These are phyloP conservation scores for Hansfordia pulvinata DNA, from an alignment of 2,329 filamentous ascomycete species.

Conservation along the genomic window DNA sequence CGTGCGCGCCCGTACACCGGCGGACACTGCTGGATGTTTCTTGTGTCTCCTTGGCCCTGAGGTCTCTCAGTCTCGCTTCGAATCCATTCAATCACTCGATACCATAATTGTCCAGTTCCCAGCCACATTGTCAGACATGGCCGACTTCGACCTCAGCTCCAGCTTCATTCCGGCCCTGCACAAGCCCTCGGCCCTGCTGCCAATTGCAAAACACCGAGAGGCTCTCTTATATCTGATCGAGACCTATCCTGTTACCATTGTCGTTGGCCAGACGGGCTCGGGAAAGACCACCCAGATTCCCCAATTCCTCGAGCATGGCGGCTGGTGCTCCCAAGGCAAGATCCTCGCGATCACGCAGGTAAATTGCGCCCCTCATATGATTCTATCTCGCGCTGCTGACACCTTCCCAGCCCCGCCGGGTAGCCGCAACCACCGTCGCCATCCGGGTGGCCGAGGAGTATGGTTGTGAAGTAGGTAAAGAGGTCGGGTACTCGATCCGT, in stretches of 20 bases:
- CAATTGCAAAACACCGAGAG: constrained; percentile 73
- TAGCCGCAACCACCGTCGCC: constrained; percentile 84
- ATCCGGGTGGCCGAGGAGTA: constrained; percentile 81
- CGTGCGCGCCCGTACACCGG: too few species aligned
- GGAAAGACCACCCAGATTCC: constrained; percentile 95
- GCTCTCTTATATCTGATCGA: constrained; percentile 78
- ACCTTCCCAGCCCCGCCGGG: constrained; percentile 57
- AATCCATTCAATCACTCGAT: too few species aligned
- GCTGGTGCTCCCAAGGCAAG: constrained; percentile 79
- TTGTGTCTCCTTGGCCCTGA: too few species aligned
- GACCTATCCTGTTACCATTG: constrained; percentile 69
- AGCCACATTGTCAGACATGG: too few species aligned
- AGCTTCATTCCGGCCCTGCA: constrained; percentile 69
- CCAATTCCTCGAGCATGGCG: constrained; percentile 75
- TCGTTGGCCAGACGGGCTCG: constrained; percentile 87
- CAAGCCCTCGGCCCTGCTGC: constrained; percentile 71
- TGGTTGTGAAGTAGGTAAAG: constrained; percentile 73
- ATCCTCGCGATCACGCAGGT: constrained; percentile 84
- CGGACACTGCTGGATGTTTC: too few species aligned
- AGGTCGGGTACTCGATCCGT: constrained; percentile 84
- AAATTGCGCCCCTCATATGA: constrained; percentile 22
- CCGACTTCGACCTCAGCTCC: constrained; percentile 41
- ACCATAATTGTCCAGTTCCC: too few species aligned
- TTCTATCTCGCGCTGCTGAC: background rate
- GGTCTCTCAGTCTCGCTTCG: too few species aligned